Conservation (phyloP, 106 monocot species). For the Posidonia australis region DNA sequence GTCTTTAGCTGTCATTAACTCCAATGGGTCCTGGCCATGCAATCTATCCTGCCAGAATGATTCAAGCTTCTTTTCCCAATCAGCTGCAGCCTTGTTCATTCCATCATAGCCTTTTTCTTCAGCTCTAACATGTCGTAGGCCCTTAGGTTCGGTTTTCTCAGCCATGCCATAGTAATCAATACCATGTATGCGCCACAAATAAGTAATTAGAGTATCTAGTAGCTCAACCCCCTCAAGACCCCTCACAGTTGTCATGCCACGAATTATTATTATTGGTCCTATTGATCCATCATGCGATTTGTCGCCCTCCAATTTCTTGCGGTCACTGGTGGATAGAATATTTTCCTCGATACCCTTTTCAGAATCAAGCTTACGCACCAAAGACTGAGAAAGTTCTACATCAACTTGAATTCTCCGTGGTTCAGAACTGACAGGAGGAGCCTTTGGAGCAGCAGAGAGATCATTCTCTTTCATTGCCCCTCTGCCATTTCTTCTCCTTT, state of each 20-base stretch:
- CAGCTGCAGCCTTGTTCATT: slow-evolving; percentile 17
- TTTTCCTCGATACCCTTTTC: slow-evolving; percentile 92
- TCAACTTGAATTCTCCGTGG: slow-evolving; percentile 67
- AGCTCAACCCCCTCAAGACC: slow-evolving; percentile 91
- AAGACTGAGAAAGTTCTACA: slow-evolving; percentile 56
- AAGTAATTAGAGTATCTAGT: slow-evolving; percentile 85
- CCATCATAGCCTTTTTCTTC: slow-evolving; percentile 47
- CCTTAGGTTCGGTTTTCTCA: slow-evolving; percentile 69
- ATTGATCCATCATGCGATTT: slow-evolving; percentile 80
- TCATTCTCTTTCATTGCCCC: slow-evolving; percentile 54
- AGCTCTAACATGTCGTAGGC: slow-evolving; percentile 62
- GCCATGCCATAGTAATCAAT: slow-evolving; percentile 88
- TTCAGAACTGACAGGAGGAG: slow-evolving; percentile 57
- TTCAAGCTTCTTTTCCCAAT: slow-evolving; percentile 91
- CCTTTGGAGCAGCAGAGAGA: slow-evolving; percentile 53
- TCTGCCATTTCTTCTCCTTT: slow-evolving; percentile 73
- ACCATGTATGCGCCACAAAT: slow-evolving; percentile 86
- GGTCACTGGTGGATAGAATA: slow-evolving; percentile 42
- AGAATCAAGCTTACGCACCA: slow-evolving; percentile 66
- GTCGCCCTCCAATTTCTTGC: slow-evolving; percentile 52
- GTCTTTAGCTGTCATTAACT: slow-evolving; percentile 67
- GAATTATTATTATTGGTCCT: slow-evolving; percentile 87
- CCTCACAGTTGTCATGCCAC: slow-evolving; percentile 65
- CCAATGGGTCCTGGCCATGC: slow-evolving; percentile 62
- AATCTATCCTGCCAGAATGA: slow-evolving; percentile 76